Percentiles rank a stretch among this genome's conserved stretches.
Evolutionary conservation across 2,329 filamentous ascomycete species (phyloP).

Genomic region (Mycosphaerella sp.): DNA sequence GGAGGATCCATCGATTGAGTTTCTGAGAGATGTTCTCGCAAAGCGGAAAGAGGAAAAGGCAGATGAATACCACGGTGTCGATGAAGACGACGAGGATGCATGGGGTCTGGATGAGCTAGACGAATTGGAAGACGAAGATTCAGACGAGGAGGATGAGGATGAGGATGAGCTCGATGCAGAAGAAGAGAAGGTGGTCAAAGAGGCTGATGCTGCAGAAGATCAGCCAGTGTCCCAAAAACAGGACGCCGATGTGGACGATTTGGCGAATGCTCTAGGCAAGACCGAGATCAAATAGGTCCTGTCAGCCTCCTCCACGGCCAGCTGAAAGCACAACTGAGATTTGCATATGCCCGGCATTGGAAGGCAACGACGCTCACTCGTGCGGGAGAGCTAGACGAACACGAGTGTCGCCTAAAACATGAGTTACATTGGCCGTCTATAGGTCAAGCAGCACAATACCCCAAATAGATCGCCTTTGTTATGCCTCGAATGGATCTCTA

Average conservation of each 20-base stretch:
- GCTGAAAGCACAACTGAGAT: no score
- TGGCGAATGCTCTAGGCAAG: slow-evolving; percentile 71
- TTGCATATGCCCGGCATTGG: neutral
- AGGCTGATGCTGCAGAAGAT: slow-evolving; percentile 65
- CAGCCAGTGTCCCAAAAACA: slow-evolving; percentile 65
- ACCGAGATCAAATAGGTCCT: slow-evolving; percentile 41
- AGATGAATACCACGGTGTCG: slow-evolving; percentile 49
- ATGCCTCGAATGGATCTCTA: slow-evolving; percentile 34
- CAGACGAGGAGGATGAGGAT: slow-evolving; percentile 58
- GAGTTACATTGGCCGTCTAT: neutral
- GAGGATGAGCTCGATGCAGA: slow-evolving; percentile 53
- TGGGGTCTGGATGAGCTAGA: slow-evolving; percentile 83
- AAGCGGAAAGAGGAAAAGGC: slow-evolving; percentile 47
- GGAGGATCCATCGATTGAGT: slow-evolving; percentile 66
- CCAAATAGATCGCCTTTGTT: neutral
- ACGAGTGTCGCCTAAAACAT: neutral
- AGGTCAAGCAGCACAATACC: slow-evolving; percentile 7
- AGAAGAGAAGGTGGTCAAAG: slow-evolving; percentile 62
- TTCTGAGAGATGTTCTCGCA: slow-evolving; percentile 55
- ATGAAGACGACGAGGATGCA: slow-evolving; percentile 66
- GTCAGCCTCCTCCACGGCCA: no score
- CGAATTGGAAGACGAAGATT: slow-evolving; percentile 71
- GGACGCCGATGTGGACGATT: slow-evolving; percentile 72
- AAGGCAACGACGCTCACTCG: neutral
- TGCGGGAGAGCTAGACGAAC: neutral